phyloP scores from a whole-genome alignment of 2,329 filamentous ascomycete species.

The Colletotrichum incanum region DNA sequence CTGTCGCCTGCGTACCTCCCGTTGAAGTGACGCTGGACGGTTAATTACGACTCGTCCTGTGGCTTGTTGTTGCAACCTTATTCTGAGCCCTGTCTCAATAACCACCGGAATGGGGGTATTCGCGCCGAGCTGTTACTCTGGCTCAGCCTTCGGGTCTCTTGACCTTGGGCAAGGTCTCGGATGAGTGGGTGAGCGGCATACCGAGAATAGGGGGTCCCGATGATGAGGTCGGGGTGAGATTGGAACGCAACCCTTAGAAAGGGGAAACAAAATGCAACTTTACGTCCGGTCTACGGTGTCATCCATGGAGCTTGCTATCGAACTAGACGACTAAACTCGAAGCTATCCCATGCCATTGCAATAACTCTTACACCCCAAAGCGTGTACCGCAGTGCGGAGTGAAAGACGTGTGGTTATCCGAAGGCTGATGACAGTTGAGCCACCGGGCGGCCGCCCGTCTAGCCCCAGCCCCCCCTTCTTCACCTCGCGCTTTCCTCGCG shows the following conservation, averaged over 20 bases:
- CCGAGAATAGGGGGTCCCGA: constrained; percentile 1
- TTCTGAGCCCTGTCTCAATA: constrained; percentile 32
- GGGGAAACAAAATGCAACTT: constrained; percentile 15
- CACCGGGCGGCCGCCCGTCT: constrained; percentile 36
- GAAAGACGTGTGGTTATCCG: constrained; percentile 7
- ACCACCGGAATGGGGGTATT: constrained; percentile 6
- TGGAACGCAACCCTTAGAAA: neutral
- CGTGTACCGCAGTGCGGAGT: constrained; percentile 10
- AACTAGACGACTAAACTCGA: constrained; percentile 6
- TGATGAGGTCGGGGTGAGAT: constrained; percentile 15
- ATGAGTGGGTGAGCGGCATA: neutral
- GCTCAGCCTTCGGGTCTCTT: constrained; percentile 20
- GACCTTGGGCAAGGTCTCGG: constrained; percentile 16
- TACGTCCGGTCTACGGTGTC: constrained; percentile 1
- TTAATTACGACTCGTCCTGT: constrained; percentile 23
- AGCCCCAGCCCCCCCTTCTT: neutral
- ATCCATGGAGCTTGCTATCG: constrained; percentile 7
- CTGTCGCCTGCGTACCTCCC: neutral
- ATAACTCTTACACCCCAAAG: constrained; percentile 19
- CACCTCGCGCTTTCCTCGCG: constrained; percentile 30
- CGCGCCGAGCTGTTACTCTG: neutral
- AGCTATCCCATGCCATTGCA: constrained; percentile 21
- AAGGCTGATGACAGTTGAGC: constrained; percentile 37
- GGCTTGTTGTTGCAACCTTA: constrained; percentile 39
- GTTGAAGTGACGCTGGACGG: constrained; percentile 23